Conservation (phyloP, 805 yeast species). For the Candida sanyiensis region DNA sequence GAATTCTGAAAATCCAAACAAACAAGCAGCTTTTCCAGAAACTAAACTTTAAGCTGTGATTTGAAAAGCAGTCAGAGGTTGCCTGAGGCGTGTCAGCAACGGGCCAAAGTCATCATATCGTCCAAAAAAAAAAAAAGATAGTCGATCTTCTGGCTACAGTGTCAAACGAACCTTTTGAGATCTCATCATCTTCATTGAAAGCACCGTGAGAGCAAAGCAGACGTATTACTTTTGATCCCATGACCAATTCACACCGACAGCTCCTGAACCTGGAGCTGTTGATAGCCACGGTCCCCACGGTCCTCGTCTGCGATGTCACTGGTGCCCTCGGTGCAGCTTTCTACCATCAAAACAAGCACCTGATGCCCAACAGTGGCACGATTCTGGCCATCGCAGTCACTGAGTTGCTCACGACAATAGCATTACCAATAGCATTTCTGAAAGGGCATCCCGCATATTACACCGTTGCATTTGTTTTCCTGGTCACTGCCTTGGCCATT, state of each 20-base stretch:
- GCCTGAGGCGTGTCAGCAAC: too few species aligned
- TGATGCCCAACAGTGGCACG: not conserved
- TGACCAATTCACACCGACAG: slow-evolving; percentile 2
- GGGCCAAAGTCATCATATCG: too few species aligned
- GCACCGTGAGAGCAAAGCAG: too few species aligned
- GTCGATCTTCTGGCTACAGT: too few species aligned
- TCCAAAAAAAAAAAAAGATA: not conserved
- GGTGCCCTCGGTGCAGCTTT: slow-evolving; percentile 14
- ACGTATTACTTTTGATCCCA: too few species aligned
- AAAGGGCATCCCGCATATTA: not conserved
- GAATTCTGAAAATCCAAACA: slow-evolving; percentile 4
- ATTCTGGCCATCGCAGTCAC: slow-evolving; percentile 4
- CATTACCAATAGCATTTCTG: slow-evolving; percentile 4
- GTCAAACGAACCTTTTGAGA: too few species aligned
- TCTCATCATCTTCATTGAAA: too few species aligned
- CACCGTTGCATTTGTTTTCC: not conserved
- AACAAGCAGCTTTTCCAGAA: not conserved
- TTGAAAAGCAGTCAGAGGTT: not conserved
- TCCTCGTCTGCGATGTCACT: slow-evolving; percentile 11
- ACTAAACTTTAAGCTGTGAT: not conserved
- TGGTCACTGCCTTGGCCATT: slow-evolving; percentile 11
- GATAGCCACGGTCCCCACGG: not conserved
- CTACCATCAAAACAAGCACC: slow-evolving; percentile 5
- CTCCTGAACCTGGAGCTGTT: not conserved
- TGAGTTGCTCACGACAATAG: slow-evolving; percentile 7